Percentiles rank a stretch among this genome's conserved stretches.
Evolutionary conservation across 371 early-diverging fungal genomes (phyloP).

Genomic region (Mucor indicus): DNA sequence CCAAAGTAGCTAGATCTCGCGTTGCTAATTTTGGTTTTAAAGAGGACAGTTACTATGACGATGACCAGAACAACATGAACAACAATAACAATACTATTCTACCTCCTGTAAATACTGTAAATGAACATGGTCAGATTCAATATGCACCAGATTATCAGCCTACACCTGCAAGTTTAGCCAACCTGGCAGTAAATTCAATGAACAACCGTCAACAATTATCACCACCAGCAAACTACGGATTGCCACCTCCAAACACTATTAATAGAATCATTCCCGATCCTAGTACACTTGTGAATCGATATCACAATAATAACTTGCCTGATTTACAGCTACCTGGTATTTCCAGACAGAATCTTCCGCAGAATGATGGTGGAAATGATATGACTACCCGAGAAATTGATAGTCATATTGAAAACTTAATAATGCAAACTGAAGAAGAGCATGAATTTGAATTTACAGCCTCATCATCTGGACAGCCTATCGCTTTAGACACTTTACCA

Average conservation of each 20-base stretch:
- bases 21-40: constrained; percentile 72
- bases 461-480: constrained; percentile 27
- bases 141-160: constrained; percentile 1
- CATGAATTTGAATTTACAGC: constrained; percentile 27
- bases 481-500: constrained; percentile 35
- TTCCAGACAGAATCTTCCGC: constrained; percentile 38
- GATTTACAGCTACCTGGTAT: constrained; percentile 26
- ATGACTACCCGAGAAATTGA: constrained; percentile 41
- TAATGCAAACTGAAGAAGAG: constrained; percentile 12
- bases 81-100: neutral
- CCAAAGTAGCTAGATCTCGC: constrained; percentile 72
- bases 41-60: constrained; percentile 45
- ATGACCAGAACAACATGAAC: constrained; percentile 10
- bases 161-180: constrained; percentile 20
- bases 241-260: constrained; percentile 2
- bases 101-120: neutral
- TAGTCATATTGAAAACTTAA: constrained; percentile 29
- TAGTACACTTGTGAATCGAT: constrained; percentile 13
- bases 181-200: constrained; percentile 9
- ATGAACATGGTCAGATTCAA: neutral
- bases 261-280: constrained; percentile 17
- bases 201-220: neutral
- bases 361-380: constrained; percentile 41
- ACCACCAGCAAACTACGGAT: neutral
- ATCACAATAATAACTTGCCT: constrained; percentile 7